Evolutionary conservation across 2,329 filamentous ascomycete species (phyloP), one percentile per base, ranked within the genome.

Genomic region (Akanthomyces uredinophilus): DNA sequence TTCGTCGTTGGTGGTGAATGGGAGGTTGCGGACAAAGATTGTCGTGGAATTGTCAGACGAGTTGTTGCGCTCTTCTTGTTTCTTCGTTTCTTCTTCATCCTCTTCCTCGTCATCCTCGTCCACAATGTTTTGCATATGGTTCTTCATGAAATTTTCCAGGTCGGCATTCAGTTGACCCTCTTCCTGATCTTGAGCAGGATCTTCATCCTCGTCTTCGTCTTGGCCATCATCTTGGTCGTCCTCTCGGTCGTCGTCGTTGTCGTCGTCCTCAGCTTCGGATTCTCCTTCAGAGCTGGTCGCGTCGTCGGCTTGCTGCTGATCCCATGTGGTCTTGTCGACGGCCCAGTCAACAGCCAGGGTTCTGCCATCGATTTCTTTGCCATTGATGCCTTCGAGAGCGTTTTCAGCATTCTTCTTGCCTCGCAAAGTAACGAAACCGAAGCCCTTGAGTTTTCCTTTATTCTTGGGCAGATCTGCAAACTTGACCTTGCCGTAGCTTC

Each of bases 261-360:
- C 64, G 35, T 70, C 69, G 62, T 74, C 73, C 5, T 71, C 68
- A 20, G 68, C 62, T 24, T 68, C 65, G 7, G 32, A 35, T 11
- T 35, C 32, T 35, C 32, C 32, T 35, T 35, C 32, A 35, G 32
- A 35, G 10, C 32, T 35, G 32, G 32, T 35, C 32, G 32, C 32
- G 53, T 78, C 74, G 7, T 72, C 69, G 51, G 78, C 72, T 60
- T 86, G 81, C 65, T 87, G 80, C 64, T 86, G 82, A 65, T 93
- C 84, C 92, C 92, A 99, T 7, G 88, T 87, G 47, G 88, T 83
- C 78, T 96, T 96, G 64, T 97, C 92, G 4, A 98, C 92, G 37
- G 96, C 94, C 91, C 92, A 99, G 77, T 99, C 95, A 7, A 99
- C 95, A 32, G 94, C 95, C 64, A 99, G 76, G 10, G 88, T 89